phyloP scores from a whole-genome alignment of 2,329 filamentous ascomycete genomes.

The Bimuria novae-zelandiae region DNA sequence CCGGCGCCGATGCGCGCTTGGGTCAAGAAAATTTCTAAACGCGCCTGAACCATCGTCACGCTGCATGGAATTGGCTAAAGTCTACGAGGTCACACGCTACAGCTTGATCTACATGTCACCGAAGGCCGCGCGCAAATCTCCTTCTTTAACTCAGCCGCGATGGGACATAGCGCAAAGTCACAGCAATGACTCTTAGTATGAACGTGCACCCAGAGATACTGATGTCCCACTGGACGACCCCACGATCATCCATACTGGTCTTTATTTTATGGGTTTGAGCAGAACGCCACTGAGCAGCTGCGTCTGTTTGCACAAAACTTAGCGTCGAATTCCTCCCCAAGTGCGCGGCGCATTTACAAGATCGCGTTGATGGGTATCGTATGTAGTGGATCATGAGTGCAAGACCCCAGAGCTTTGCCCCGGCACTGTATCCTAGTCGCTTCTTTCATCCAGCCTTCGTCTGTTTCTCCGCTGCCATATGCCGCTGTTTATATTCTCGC shows the following conservation, averaged over 20 bases:
- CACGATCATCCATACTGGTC: no score
- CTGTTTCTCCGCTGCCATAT: constrained; percentile 49
- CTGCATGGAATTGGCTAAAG: constrained; percentile 20
- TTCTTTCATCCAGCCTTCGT: constrained; percentile 36
- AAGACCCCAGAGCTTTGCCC: background rate
- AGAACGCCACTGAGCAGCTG: no score
- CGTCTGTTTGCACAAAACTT: no score
- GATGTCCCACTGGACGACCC: background rate
- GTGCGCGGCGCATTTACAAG: no score
- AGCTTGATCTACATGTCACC: constrained; percentile 12
- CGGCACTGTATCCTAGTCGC: background rate
- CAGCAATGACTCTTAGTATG: background rate
- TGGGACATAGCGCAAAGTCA: constrained; percentile 6
- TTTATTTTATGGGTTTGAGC: no score
- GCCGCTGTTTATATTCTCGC: constrained; percentile 78
- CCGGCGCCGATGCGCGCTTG: constrained; percentile 13
- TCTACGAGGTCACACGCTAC: background rate
- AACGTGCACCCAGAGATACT: background rate
- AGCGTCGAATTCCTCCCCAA: no score
- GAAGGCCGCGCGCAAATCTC: constrained; percentile 17
- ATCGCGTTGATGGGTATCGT: background rate
- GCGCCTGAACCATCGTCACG: constrained; percentile 10
- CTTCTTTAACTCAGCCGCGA: constrained; percentile 7
- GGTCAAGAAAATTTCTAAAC: constrained; percentile 11
- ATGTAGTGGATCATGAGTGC: background rate